Conservation (phyloP, 495 filamentous ascomycete genomes). For the Aspergillus coremiiformis region DNA sequence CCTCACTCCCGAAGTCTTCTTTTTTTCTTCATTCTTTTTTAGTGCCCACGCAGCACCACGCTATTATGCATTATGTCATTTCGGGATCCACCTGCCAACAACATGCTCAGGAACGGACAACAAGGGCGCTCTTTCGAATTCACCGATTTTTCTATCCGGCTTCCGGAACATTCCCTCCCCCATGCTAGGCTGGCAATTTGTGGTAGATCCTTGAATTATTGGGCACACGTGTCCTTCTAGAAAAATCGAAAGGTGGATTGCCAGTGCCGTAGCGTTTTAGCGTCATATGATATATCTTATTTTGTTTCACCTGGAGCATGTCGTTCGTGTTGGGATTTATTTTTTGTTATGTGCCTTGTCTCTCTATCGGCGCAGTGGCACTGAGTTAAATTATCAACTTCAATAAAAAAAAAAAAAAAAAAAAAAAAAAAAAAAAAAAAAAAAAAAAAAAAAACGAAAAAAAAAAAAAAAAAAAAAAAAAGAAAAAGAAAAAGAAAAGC, state of each 20-base stretch:
- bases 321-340: not conserved
- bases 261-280: not conserved
- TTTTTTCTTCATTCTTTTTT: not conserved
- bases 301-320: not conserved
- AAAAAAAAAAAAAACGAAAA: not conserved
- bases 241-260: not conserved
- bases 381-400: not conserved
- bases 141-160: slow-evolving; percentile 14
- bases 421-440: not conserved
- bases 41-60: not conserved
- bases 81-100: slow-evolving; percentile 6
- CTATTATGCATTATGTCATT: slow-evolving; percentile 8
- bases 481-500: not conserved
- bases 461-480: not conserved
- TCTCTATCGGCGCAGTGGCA: not conserved
- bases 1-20: not conserved
- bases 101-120: slow-evolving; percentile 7
- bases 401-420: not conserved
- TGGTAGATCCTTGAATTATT: too few relatives aligned
- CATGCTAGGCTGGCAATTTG: slow-evolving; percentile 11
- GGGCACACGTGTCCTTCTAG: not conserved
- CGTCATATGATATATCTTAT: not conserved
- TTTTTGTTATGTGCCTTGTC: too few relatives aligned
- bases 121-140: not conserved
- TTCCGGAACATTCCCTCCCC: slow-evolving; percentile 8